These are phyloP conservation scores for Apiospora sp. DNA, from an alignment of 2,329 filamentous ascomycete genomes.

Conservation along the genomic window DNA sequence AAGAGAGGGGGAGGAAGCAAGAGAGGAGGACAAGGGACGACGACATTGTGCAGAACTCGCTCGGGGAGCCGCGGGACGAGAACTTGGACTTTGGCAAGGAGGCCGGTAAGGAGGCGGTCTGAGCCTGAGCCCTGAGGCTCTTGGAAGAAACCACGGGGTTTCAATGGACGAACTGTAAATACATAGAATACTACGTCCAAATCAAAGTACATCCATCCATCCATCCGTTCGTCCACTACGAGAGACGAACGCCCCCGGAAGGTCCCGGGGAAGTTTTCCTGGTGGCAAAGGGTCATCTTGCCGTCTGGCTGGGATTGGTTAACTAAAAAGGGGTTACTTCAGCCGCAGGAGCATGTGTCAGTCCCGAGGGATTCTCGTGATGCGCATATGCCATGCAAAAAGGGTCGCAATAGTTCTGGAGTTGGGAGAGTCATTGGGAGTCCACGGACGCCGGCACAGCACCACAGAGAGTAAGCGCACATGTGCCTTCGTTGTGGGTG, in stretches of 20 bases:
- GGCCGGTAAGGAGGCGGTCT: too few species aligned
- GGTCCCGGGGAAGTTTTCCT: neutral
- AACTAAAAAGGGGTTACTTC: neutral
- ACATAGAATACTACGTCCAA: neutral
- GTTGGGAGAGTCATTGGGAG: neutral
- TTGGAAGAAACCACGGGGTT: neutral
- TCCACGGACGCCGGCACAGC: neutral
- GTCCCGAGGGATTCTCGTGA: neutral
- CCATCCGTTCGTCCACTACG: neutral
- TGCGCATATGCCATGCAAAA: neutral
- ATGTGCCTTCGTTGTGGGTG: neutral
- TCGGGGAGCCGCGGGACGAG: slow-evolving; percentile 30
- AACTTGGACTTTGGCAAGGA: slow-evolving; percentile 28
- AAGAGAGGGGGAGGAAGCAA: neutral
- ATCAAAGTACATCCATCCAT: neutral
- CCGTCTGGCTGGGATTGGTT: neutral
- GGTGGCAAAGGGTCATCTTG: neutral
- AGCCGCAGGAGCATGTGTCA: neutral
- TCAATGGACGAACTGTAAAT: neutral
- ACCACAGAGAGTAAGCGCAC: neutral
- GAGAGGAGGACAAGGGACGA: slow-evolving; percentile 26
- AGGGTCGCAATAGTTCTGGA: neutral
- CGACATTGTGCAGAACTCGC: slow-evolving; percentile 29
- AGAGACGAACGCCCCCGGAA: neutral
- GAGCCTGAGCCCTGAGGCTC: neutral